Conservation (phyloP, 2,329 filamentous ascomycete genomes). For the Penicillium palitans region DNA sequence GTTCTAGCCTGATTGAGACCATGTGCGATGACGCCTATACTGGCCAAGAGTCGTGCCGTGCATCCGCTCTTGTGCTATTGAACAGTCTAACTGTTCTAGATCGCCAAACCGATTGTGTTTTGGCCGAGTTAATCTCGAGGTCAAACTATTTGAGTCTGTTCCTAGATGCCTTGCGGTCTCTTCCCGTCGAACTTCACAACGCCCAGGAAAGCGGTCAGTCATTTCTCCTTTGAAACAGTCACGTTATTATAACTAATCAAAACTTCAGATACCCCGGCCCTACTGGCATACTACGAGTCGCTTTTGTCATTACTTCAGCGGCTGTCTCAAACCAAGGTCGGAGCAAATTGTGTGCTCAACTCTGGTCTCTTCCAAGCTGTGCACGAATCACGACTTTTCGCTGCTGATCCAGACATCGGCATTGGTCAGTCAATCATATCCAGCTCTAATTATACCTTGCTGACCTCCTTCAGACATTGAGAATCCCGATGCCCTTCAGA, state of each 20-base stretch:
- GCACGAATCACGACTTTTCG: constrained; percentile 79
- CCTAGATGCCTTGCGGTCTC: constrained; percentile 78
- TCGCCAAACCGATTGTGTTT: constrained; percentile 67
- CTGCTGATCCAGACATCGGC: constrained; percentile 88
- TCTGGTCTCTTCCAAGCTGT: constrained; percentile 82
- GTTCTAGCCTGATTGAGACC: constrained; percentile 78
- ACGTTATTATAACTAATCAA: constrained; percentile 6
- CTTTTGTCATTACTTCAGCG: constrained; percentile 80
- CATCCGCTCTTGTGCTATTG: constrained; percentile 82
- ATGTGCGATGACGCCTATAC: constrained; percentile 92
- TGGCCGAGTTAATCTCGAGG: constrained; percentile 76
- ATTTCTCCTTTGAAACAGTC: background rate
- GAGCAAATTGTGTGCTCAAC: constrained; percentile 83
- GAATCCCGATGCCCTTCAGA: constrained; percentile 68
- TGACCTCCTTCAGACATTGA: constrained; percentile 55
- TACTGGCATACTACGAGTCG: constrained; percentile 67
- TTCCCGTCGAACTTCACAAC: constrained; percentile 70
- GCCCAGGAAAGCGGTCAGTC: constrained; percentile 57
- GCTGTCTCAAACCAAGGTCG: constrained; percentile 78
- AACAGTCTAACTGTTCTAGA: constrained; percentile 74
- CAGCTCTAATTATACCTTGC: constrained; percentile 1
- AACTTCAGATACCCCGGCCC: constrained; percentile 52
- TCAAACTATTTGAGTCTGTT: constrained; percentile 90
- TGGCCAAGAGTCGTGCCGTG: constrained; percentile 76
- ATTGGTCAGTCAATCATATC: constrained; percentile 52